Evolutionary conservation across 768 basidiomycete genomes (phyloP), one percentile per base, ranked within the genome.

Genomic region (Gyrodon lividus): DNA sequence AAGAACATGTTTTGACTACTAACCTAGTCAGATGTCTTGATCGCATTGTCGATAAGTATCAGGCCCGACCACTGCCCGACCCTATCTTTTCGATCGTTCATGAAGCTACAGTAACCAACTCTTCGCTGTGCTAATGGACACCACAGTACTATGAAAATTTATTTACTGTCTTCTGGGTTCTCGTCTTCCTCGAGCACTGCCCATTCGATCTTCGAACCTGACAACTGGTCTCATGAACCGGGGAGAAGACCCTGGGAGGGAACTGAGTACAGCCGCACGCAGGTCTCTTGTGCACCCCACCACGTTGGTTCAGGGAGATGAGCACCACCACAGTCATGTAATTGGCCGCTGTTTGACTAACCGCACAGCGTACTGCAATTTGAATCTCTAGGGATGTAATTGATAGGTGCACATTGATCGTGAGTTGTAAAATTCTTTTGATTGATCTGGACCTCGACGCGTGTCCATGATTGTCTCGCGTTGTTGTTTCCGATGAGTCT

Each of bases 61-160:
- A 34, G 33, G 33, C 24, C 24, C 7, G n/a, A n/a, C n/a, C n/a
- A n/a, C n/a, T n/a, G n/a, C n/a, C 24, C 24, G 24, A 26, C 24
- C 24, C 24, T 26, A 26, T 7, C 7, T 26, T 17, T 59, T 53
- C 51, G 51, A 55, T 54, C 39, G 40, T 51, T 26, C 39, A 19
- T 63, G 64, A 63, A 64, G 56, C 16, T 16, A 52, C 60, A 62
- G 57, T 31, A 16, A 17, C 17, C 17, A 6, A 59, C 55, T 63
- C 43, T 44, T 49, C 46, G 10, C 55, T 46, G 48, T 50, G 59
- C 46, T 43, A n/a, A n/a, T n/a, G 8, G 35, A 9, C 35, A 37
- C n/a, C 9, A 24, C 37, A 17, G 30, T 34, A 12, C 33, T 35
- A 23, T 24, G 39, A n/a, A 49, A 22, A 43, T 40, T 30, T 16